Base-by-base conservation (phyloP, 345 rosid species). In the Crucihimalaya himalaica region DNA sequence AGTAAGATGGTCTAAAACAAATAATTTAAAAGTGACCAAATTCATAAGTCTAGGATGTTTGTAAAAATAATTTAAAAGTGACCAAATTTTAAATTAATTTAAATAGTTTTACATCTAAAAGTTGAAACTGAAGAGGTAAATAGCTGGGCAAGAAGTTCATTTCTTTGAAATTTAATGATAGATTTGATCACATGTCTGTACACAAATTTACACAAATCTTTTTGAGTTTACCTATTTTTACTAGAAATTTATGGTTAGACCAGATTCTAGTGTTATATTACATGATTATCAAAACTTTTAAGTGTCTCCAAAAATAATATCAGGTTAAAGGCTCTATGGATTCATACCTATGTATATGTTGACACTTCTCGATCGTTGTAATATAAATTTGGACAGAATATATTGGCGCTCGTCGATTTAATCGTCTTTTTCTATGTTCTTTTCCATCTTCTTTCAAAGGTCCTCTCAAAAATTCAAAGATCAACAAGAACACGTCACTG, bases 401-500 rank as follows among this genome's bases (percentile, higher is more conserved):
- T 42, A n/a, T 31, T 25, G 66, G 40, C 59, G 13, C 6, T 16
- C 40, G 39, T 21, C 2, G 39, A 55, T 20, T 19, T 20, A 65
- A 31, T 50, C 13, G 9, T 58, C 9, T 55, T 46, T 46, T 18
- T 29, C 19, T 43, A 15, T 25, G 40, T 25, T 58, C 4, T 59
- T 70, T 59, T 18, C 12, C 13, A 46, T 47, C 6, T 28, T 62
- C n/a, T 46, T 64, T 29, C 25, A 23, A 16, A 19, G 11, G 58
- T 59, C 18, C 15, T 59, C 2, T 58, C 19, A 23, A 2, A 60
- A 6, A 47, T 23, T 60, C 20, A 47, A 18, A 35, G 40, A 50
- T 27, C 32, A 71, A 37, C 52, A 61, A 50, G 31, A 37, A 61
- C 42, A 61, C 29, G 75, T 51, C 28, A 61, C 21, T 13, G 20